Conservation (phyloP, 768 basidiomycete species). For the Boletus rubescentipes region DNA sequence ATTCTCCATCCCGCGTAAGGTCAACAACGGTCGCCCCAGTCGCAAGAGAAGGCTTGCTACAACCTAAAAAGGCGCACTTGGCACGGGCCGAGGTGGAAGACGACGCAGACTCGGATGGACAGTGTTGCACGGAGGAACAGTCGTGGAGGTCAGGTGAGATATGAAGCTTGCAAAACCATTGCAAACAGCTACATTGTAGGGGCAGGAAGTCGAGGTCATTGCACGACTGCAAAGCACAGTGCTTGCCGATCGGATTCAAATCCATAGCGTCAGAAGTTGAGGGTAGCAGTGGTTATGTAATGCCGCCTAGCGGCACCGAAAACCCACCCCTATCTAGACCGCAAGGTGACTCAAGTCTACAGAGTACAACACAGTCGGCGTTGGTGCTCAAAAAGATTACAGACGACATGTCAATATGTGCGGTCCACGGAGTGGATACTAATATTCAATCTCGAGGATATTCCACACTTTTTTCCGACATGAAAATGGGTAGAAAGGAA, state of each 20-base stretch:
- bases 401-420: conserved; percentile 5
- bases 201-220: conserved; percentile 72
- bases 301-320: too few species aligned
- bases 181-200: conserved; percentile 62
- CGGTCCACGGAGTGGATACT: conserved; percentile 3
- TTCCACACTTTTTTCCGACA: conserved; percentile 16
- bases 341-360: too few species aligned
- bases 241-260: conserved; percentile 57
- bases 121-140: conserved; percentile 38
- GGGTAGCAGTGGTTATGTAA: not conserved
- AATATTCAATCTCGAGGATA: conserved; percentile 10
- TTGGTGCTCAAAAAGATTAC: conserved; percentile 9
- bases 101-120: not conserved
- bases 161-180: conserved; percentile 64
- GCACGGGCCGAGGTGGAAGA: conserved; percentile 32
- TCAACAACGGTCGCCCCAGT: conserved; percentile 33
- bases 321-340: too few species aligned
- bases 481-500: not conserved
- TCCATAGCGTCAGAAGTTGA: conserved; percentile 28
- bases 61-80: conserved; percentile 50
- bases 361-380: too few species aligned
- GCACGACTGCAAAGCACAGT: conserved; percentile 63
- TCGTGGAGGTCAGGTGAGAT: conserved; percentile 57
- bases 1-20: not conserved
- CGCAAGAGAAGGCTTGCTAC: conserved; percentile 55